These are phyloP conservation scores for Fusarium annulatum DNA, from an alignment of 2,329 filamentous ascomycete genomes.

Conservation along the genomic window DNA sequence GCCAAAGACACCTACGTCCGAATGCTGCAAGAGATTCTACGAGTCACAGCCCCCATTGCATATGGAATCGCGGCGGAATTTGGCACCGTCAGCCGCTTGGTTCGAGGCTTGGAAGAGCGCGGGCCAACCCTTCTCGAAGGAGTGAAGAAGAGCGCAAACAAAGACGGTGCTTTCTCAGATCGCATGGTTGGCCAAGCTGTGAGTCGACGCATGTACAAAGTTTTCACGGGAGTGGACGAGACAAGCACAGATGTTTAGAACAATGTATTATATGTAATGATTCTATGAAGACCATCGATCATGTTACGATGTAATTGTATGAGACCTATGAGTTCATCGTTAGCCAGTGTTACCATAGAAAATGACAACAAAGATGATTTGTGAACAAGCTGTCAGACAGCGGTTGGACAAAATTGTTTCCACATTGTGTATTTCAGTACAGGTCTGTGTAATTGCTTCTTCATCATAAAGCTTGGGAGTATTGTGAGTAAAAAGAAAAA, in stretches of 20 bases:
- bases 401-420: conserved; percentile 82
- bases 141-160: conserved; percentile 67
- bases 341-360: conserved; percentile 35
- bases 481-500: not conserved
- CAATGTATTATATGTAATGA: conserved; percentile 16
- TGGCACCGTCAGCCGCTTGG: conserved; percentile 65
- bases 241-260: conserved; percentile 62
- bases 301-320: conserved; percentile 5
- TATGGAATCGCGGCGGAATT: conserved; percentile 74
- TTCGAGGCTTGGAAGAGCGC: conserved; percentile 66
- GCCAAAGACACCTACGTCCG: conserved; percentile 74
- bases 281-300: conserved; percentile 6
- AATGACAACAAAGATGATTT: conserved; percentile 39
- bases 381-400: conserved; percentile 71
- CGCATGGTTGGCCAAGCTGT: conserved; percentile 66
- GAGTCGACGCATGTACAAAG: conserved; percentile 68
- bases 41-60: conserved; percentile 78
- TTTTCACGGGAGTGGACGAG: conserved; percentile 69
- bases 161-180: conserved; percentile 66
- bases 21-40: conserved; percentile 80
- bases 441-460: conserved; percentile 81
- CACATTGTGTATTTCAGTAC: conserved; percentile 77
- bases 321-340: conserved; percentile 34
- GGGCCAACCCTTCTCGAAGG: conserved; percentile 73
- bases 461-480: conserved; percentile 69